These are phyloP conservation scores for Sporothrix inflata DNA, from an alignment of 2,329 filamentous ascomycete species.

Conservation along the genomic window DNA sequence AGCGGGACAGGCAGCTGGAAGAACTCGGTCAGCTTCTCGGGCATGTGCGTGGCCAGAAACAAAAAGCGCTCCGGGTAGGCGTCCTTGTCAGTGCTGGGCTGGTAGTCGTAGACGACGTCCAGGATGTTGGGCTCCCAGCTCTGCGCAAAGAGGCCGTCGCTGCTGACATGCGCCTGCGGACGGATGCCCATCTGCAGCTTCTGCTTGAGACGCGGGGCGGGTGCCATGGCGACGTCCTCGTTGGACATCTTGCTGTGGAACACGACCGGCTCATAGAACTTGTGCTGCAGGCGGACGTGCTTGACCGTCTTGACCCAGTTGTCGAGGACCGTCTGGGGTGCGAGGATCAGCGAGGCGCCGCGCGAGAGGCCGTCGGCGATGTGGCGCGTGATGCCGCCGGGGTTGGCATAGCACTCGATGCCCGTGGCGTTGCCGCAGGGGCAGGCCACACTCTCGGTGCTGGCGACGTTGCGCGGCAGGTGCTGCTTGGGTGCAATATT, in stretches of 20 bases:
- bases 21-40: constrained; percentile 31
- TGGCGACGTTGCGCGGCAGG: constrained; percentile 8
- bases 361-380: constrained; percentile 34
- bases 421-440: constrained; percentile 34
- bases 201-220: constrained; percentile 33
- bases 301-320: constrained; percentile 35
- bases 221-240: constrained; percentile 32
- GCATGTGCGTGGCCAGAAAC: constrained; percentile 34
- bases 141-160: constrained; percentile 31
- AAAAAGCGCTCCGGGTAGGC: constrained; percentile 36
- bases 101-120: constrained; percentile 28
- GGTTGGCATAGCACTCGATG: constrained; percentile 37
- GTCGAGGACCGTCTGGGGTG: constrained; percentile 34
- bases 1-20: constrained; percentile 34
- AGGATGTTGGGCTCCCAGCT: constrained; percentile 28
- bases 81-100: constrained; percentile 32
- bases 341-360: constrained; percentile 34
- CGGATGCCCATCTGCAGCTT: constrained; percentile 33
- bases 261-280: constrained; percentile 35
- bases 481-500: constrained; percentile 31
- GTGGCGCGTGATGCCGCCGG: constrained; percentile 33
- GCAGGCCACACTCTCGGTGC: constrained; percentile 23
- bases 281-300: constrained; percentile 29
- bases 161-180: constrained; percentile 9
- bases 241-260: constrained; percentile 32